Conservation (phyloP, 805 yeast species). For the Nakazawaea anatomiae region DNA sequence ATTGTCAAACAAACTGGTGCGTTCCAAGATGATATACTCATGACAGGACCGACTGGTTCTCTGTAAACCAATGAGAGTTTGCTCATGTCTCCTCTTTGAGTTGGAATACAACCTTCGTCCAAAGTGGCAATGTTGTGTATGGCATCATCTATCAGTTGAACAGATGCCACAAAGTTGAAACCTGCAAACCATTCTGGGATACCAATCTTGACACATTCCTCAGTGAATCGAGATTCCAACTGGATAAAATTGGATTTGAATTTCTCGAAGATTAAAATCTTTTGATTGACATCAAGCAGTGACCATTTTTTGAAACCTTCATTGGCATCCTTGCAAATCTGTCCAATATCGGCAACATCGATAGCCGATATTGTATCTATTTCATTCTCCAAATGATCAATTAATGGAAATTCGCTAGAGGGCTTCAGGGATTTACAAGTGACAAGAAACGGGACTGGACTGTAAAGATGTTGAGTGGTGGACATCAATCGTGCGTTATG, state of each 20-base stretch:
- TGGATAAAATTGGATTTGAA: conserved; percentile 10
- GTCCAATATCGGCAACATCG: not conserved
- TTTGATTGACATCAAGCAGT: conserved; percentile 6
- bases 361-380: not conserved
- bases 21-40: conserved; percentile 44
- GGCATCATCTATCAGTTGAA: conserved; percentile 26
- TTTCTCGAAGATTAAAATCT: conserved; percentile 11
- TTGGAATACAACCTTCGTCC: conserved; percentile 17
- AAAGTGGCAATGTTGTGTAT: conserved; percentile 16
- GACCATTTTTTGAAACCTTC: conserved; percentile 17
- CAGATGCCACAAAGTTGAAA: conserved; percentile 25
- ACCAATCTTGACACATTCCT: conserved; percentile 28
- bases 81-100: conserved; percentile 9
- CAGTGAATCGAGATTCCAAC: conserved; percentile 13
- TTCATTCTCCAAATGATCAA: conserved; percentile 4
- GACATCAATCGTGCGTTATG: no score
- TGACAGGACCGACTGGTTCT: conserved; percentile 39
- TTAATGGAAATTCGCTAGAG: not conserved
- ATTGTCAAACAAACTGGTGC: conserved; percentile 37
- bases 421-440: not conserved
- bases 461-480: not conserved
- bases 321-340: conserved; percentile 12
- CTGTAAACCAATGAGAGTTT: conserved; percentile 21
- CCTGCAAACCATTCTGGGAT: conserved; percentile 29
- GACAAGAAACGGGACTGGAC: not conserved